Conservation (phyloP, 2,329 filamentous ascomycete species). For the Aspergillus tanneri region DNA sequence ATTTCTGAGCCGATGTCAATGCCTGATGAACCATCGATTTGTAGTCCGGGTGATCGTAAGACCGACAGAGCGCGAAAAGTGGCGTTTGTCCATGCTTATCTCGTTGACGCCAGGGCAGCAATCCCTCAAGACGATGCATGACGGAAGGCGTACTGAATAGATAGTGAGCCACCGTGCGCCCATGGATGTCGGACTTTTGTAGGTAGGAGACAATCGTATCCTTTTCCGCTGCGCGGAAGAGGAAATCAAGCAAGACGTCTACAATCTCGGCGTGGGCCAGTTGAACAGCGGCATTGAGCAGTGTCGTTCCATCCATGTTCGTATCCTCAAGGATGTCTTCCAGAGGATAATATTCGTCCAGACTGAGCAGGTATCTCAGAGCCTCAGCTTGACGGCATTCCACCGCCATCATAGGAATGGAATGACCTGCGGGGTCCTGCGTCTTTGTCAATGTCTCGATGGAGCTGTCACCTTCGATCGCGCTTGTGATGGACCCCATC, state of each 20-base stretch:
- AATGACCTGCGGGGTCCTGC: constrained; percentile 70
- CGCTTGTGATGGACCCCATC: constrained; percentile 69
- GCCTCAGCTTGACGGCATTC: constrained; percentile 69
- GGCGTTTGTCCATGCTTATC: constrained; percentile 99
- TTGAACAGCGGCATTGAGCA: constrained; percentile 88
- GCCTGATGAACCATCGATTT: constrained; percentile 81
- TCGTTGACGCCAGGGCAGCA: constrained; percentile 83
- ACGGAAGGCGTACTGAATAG: constrained; percentile 85
- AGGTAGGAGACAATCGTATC: constrained; percentile 67
- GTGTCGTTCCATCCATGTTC: constrained; percentile 84
- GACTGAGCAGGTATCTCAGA: constrained; percentile 75
- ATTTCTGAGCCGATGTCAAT: constrained; percentile 67
- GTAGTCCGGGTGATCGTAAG: constrained; percentile 90
- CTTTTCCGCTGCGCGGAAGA: constrained; percentile 59
- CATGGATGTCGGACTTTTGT: constrained; percentile 73
- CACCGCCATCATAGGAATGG: constrained; percentile 82
- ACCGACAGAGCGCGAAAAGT: constrained; percentile 88
- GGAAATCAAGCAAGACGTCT: constrained; percentile 69
- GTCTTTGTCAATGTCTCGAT: constrained; percentile 62
- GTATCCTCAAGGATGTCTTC: constrained; percentile 74
- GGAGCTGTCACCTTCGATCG: constrained; percentile 81
- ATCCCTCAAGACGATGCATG: constrained; percentile 70
- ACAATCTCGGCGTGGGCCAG: constrained; percentile 73
- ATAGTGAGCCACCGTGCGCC: constrained; percentile 91
- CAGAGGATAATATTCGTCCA: constrained; percentile 73